Evolutionary conservation across 352 stramenopile species (phyloP).

Genomic region (Pilasporangium apinafurcum): DNA sequence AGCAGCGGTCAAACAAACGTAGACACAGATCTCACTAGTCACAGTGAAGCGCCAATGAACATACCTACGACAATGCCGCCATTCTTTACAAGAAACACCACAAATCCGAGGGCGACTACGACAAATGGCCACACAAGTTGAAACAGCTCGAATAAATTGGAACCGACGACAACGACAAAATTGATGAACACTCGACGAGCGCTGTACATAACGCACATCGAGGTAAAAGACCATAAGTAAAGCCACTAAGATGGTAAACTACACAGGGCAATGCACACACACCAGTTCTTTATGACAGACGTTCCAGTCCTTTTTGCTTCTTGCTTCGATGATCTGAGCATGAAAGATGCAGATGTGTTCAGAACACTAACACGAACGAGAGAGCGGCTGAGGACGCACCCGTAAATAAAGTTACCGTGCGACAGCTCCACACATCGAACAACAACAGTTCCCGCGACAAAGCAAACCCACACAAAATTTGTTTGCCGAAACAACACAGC

Average conservation of each 20-base stretch:
- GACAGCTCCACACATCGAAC: conserved; percentile 64
- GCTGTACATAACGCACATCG: conserved; percentile 16
- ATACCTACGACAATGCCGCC: conserved; percentile 77
- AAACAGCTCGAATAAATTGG: conserved; percentile 48
- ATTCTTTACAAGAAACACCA: conserved; percentile 63
- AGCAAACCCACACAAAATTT: conserved; percentile 89
- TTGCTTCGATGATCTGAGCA: conserved; percentile 27
- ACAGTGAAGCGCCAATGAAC: not conserved
- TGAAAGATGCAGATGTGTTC: not conserved
- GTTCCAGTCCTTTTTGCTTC: conserved; percentile 9
- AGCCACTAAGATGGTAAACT: conserved; percentile 1
- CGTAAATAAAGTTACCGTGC: conserved; percentile 65
- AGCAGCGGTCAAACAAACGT: not conserved
- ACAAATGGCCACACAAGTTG: conserved; percentile 69
- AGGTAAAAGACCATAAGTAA: not conserved
- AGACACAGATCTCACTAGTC: not conserved
- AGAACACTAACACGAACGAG: not conserved
- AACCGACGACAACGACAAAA: conserved; percentile 45
- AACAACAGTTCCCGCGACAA: conserved; percentile 71
- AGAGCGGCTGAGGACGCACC: conserved; percentile 16
- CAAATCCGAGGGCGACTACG: conserved; percentile 42
- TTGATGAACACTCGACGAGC: conserved; percentile 41
- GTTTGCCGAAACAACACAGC: conserved; percentile 88
- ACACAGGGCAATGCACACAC: not conserved
- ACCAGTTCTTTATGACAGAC: conserved; percentile 21